Base-by-base conservation (phyloP, 2,329 filamentous ascomycete genomes). In the Beauveria bassiana region DNA sequence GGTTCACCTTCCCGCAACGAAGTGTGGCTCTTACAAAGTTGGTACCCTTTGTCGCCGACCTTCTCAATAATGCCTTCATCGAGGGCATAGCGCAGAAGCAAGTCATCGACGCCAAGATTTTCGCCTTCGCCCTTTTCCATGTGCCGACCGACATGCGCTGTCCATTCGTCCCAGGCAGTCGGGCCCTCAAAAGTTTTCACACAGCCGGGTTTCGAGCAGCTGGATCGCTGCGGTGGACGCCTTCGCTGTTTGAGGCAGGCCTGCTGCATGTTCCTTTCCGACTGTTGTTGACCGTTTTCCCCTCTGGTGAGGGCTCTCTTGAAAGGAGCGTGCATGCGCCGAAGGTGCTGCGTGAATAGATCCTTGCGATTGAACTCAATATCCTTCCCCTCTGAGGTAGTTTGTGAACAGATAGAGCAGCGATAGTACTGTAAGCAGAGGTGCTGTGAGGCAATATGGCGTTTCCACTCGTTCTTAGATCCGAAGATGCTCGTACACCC, bases 401-500 rank as follows among this genome's bases (percentile, higher is more conserved):
- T 79, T 62, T 80, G 77, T 0, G 83, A 80, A 62, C 85, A 88
- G 2, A 80, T 77, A 0, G 85, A 87, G 65, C 85, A 88, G 26
- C 85, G 80, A 67, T 87, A 88, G 66, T 82, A 87, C 52, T 82
- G 81, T 24, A 88, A 71, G 65, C 85, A 87, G 24, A 99, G 82
- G 74, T 99, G 95, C 67, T 97, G 91, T 0, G 91, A 96, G 18
- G 86, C 84, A 70, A 97, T 91, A 70, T 99, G 95, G 3, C 95
- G 85, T 74, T 98, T 98, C 95, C 95, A 99, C 73, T 98, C 93
- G 70, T 98, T 97, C 75, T 97, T 98, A 18, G 90, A 93, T 2
- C 88, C 87, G 72, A 98, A 97, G 0, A 86, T 90, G 67, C 91
- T 92, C 0, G 75, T 77, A 73, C 95, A 99, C 20, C 90, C 91